A percentile compares a stretch with the other conserved stretches of the same genome.
Evolutionary conservation across 78 protist species (phyloP).

Genomic region (Capsaspora owczarzaki): DNA sequence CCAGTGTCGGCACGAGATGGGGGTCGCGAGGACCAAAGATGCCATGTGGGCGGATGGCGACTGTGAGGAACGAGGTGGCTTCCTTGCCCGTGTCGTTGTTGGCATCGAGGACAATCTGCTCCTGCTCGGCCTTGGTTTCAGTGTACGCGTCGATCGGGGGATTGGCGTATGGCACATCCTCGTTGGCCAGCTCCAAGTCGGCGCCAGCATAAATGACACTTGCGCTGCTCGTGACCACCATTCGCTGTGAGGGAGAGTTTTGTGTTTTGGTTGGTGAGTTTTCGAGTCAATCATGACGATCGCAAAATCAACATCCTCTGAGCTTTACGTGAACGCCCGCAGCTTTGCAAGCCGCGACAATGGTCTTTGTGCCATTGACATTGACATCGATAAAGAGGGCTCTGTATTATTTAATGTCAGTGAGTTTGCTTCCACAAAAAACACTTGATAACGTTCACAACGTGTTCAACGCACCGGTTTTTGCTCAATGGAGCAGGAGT

Average conservation of each 20-base stretch:
- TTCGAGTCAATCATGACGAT: too few relatives aligned
- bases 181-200: background rate
- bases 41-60: constrained; percentile 1
- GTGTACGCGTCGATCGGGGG: background rate
- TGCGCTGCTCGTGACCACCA: constrained; percentile 6
- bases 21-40: constrained; percentile 2
- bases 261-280: too few relatives aligned
- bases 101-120: background rate
- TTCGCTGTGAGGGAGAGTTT: too few relatives aligned
- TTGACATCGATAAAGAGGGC: background rate
- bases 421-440: background rate
- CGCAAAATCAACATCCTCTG: too few relatives aligned
- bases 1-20: background rate
- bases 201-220: background rate
- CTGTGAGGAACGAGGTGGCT: background rate
- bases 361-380: background rate
- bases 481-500: background rate
- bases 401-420: background rate
- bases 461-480: background rate
- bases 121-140: background rate
- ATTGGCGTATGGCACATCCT: background rate
- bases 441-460: background rate
- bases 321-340: background rate
- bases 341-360: background rate
- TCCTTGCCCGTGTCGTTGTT: background rate